phyloP scores from a whole-genome alignment of 1,139 yeast species.

The Yamadazyma aaseri region DNA sequence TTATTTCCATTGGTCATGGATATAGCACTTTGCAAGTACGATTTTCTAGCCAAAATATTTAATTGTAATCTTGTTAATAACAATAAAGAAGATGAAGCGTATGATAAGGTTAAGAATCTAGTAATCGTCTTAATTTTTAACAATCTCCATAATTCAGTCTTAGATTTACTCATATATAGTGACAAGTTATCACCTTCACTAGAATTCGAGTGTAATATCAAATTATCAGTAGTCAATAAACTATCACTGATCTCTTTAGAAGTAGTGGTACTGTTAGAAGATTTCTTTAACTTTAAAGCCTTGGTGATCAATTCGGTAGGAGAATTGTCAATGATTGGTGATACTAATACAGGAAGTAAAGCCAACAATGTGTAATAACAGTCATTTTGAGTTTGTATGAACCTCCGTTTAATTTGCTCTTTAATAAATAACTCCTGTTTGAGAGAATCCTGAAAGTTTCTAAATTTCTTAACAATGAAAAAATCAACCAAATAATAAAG shows the following conservation, averaged over 20 bases:
- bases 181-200: conserved; percentile 27
- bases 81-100: conserved; percentile 66
- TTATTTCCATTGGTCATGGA: conserved; percentile 50
- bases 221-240: conserved; percentile 40
- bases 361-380: conserved; percentile 84
- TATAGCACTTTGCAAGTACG: conserved; percentile 78
- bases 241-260: conserved; percentile 25
- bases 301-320: conserved; percentile 76
- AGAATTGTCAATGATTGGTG: conserved; percentile 59
- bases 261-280: conserved; percentile 7
- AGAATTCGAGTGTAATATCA: conserved; percentile 32
- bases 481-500: conserved; percentile 57
- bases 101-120: conserved; percentile 69
- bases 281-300: conserved; percentile 63
- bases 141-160: conserved; percentile 82
- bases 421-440: conserved; percentile 75
- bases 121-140: conserved; percentile 75
- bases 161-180: conserved; percentile 45
- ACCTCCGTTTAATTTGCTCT: conserved; percentile 73
- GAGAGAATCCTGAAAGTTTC: conserved; percentile 65
- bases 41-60: conserved; percentile 82
- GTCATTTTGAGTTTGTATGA: conserved; percentile 90
- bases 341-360: conserved; percentile 71
- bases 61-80: conserved; percentile 81
- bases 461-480: conserved; percentile 58